phyloP scores from a whole-genome alignment of 345 rosid genomes.

The Garcia nutans region DNA sequence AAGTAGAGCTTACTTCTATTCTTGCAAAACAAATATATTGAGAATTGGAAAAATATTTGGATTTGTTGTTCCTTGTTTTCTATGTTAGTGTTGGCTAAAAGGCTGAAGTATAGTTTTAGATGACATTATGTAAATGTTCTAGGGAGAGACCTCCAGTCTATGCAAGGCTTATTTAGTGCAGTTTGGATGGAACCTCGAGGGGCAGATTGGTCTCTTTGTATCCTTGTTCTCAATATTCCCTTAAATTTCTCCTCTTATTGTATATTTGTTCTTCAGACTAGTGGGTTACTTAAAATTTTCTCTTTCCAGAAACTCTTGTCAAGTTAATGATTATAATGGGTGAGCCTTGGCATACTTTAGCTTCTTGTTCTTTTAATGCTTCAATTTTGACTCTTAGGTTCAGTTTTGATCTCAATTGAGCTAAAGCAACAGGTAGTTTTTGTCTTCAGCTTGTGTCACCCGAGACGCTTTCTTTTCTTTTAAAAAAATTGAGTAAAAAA shows the following conservation, averaged over 20 bases:
- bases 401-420: neutral
- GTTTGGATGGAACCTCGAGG: neutral
- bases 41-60: neutral
- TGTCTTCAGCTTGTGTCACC: neutral
- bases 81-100: neutral
- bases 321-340: neutral
- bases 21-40: too few species aligned
- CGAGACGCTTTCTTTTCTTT: neutral
- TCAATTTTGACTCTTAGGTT: too few species aligned
- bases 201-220: neutral
- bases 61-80: neutral
- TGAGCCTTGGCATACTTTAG: neutral
- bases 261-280: neutral
- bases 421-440: neutral
- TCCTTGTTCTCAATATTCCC: neutral
- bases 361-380: neutral
- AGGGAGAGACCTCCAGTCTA: too few species aligned
- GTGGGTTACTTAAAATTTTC: neutral
- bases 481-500: too few species aligned
- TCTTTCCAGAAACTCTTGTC: neutral
- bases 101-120: neutral
- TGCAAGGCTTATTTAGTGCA: neutral
- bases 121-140: neutral
- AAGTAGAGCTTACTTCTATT: too few species aligned
- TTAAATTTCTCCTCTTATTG: neutral